A percentile compares a stretch with the other conserved stretches of the same genome.
phyloP scores from a whole-genome alignment of 2,329 filamentous ascomycete genomes.

The Fusarium oxysporum region DNA sequence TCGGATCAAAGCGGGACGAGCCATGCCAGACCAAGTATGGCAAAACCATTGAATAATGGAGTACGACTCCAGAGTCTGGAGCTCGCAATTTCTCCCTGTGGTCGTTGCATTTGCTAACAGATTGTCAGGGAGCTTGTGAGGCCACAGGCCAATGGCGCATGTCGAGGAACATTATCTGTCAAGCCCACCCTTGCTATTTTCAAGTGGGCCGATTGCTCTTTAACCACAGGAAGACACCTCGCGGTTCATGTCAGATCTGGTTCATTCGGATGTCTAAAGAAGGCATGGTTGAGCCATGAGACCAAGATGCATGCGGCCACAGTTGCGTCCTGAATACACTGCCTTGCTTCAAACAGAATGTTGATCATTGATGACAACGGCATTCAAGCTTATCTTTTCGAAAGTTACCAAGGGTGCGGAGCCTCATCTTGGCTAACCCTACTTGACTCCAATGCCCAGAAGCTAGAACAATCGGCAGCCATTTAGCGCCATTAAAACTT shows the following conservation, averaged over 20 bases:
- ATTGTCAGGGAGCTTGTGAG: background rate
- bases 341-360: background rate
- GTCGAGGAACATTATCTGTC: conserved; percentile 7
- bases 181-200: conserved; percentile 15
- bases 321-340: background rate
- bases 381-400: conserved; percentile 14
- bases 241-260: background rate
- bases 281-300: background rate
- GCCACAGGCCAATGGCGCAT: conserved; percentile 1
- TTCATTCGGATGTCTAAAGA: background rate
- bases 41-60: conserved; percentile 9
- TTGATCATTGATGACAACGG: background rate
- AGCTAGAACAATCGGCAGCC: conserved; percentile 28
- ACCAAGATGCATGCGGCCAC: background rate
- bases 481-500: conserved; percentile 26
- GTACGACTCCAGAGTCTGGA: conserved; percentile 6
- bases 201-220: conserved; percentile 4
- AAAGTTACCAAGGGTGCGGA: conserved; percentile 6
- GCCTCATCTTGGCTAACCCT: conserved; percentile 26
- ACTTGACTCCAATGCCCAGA: conserved; percentile 21
- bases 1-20: conserved; percentile 39
- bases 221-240: background rate
- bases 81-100: conserved; percentile 3
- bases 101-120: conserved; percentile 16
- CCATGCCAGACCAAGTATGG: conserved; percentile 32